Conservation (phyloP, 805 yeast species). For the Monosporozyma solicola region DNA sequence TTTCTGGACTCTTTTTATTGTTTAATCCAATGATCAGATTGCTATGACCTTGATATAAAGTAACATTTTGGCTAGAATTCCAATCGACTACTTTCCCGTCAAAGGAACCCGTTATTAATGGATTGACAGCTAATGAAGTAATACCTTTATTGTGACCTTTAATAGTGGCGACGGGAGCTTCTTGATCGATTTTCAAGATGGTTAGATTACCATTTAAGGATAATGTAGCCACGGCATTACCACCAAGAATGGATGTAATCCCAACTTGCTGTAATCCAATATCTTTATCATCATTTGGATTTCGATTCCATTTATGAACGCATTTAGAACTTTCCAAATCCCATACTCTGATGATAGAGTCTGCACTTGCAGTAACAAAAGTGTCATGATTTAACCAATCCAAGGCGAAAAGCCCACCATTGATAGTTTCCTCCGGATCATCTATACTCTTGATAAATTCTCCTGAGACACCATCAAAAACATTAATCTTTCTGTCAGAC, state of each 20-base stretch:
- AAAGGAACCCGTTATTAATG: conserved; percentile 56
- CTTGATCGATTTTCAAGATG: conserved; percentile 39
- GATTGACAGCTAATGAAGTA: conserved; percentile 42
- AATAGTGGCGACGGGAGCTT: conserved; percentile 31
- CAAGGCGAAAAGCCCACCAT: conserved; percentile 74
- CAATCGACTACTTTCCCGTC: conserved; percentile 71
- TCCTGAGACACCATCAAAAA: conserved; percentile 86
- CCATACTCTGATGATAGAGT: conserved; percentile 64
- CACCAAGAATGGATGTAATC: conserved; percentile 44
- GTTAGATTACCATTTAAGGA: conserved; percentile 66
- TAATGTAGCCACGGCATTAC: conserved; percentile 51
- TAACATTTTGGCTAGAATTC: conserved; percentile 33
- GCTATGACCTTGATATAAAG: conserved; percentile 39
- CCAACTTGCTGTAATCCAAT: conserved; percentile 73
- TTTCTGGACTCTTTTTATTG: conserved; percentile 21
- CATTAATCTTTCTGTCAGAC: conserved; percentile 64
- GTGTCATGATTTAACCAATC: conserved; percentile 49
- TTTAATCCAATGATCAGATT: conserved; percentile 56
- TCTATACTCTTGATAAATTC: conserved; percentile 49
- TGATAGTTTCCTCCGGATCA: conserved; percentile 39
- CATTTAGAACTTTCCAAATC: conserved; percentile 37
- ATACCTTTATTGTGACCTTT: conserved; percentile 79
- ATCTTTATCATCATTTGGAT: conserved; percentile 21
- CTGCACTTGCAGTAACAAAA: conserved; percentile 81
- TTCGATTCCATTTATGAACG: conserved; percentile 42